A percentile compares a stretch with the other conserved stretches of the same genome.
These are phyloP conservation scores for Stemphylium lycopersici DNA, from an alignment of 2,329 filamentous ascomycete species.

Conservation along the genomic window DNA sequence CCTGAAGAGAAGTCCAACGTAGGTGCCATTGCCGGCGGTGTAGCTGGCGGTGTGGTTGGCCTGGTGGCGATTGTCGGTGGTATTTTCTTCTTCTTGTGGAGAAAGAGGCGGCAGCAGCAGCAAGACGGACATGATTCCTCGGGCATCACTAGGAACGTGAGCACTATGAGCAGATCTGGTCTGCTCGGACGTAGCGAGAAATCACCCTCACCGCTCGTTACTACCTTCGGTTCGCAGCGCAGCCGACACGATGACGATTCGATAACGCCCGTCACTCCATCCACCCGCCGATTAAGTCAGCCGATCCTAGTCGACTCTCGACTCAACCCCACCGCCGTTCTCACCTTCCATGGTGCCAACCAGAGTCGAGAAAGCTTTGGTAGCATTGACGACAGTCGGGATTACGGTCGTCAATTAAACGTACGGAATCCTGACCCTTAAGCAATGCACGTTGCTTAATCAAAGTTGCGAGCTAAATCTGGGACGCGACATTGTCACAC, in stretches of 20 bases:
- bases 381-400: slow-evolving; percentile 55
- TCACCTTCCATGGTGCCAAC: slow-evolving; percentile 52
- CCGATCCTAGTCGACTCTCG: slow-evolving; percentile 57
- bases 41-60: slow-evolving; percentile 50
- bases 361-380: slow-evolving; percentile 54
- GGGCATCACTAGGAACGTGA: slow-evolving; percentile 51
- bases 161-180: slow-evolving; percentile 57
- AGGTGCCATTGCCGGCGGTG: slow-evolving; percentile 56
- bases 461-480: not conserved
- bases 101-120: slow-evolving; percentile 33
- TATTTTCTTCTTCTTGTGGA: slow-evolving; percentile 50
- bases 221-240: slow-evolving; percentile 35
- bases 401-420: slow-evolving; percentile 56
- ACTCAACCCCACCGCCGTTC: slow-evolving; percentile 56
- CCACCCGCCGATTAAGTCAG: slow-evolving; percentile 50
- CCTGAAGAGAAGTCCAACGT: slow-evolving; percentile 34
- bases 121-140: slow-evolving; percentile 23
- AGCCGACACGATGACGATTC: slow-evolving; percentile 41
- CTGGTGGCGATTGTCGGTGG: slow-evolving; percentile 46
- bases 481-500: not conserved
- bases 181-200: slow-evolving; percentile 46
- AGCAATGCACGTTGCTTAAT: not conserved
- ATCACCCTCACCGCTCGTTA: slow-evolving; percentile 33
- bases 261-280: slow-evolving; percentile 43
- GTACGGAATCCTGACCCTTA: slow-evolving; percentile 48